Evolutionary conservation across 768 basidiomycete genomes (phyloP).

Genomic region (Tricholoma hemisulphureum): DNA sequence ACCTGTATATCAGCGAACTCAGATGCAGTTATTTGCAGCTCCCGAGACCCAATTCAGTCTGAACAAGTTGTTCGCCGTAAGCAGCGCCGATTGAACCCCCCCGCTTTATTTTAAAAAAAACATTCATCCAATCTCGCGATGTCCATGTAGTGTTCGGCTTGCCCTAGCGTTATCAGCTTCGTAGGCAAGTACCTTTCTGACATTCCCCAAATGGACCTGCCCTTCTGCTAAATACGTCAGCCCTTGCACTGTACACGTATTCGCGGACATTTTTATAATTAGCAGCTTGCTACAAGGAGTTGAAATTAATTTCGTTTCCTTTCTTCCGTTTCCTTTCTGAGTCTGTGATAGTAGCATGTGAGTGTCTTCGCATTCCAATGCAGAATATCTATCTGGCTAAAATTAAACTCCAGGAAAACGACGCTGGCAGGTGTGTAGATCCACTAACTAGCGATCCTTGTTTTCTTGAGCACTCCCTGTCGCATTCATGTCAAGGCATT

Average conservation of each 20-base stretch:
- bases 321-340: not conserved
- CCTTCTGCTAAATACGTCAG: not conserved
- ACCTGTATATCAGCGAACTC: constrained; percentile 50
- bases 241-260: not conserved
- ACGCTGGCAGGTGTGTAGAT: not conserved
- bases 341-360: not conserved
- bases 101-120: not conserved
- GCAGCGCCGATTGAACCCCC: not conserved
- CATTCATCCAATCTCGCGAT: not conserved
- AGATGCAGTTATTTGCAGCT: not conserved
- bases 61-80: not conserved
- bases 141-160: not conserved
- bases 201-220: not conserved
- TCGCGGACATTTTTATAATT: not conserved
- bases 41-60: not conserved
- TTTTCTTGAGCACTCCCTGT: not conserved
- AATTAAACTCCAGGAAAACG: not conserved
- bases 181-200: not conserved
- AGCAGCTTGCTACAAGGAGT: not conserved
- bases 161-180: not conserved
- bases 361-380: not conserved
- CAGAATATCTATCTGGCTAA: not conserved
- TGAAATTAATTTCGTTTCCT: not conserved
- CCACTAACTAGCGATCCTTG: not conserved
- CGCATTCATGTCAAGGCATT: not conserved